A percentile compares a stretch with the other conserved stretches of the same genome.
Conservation (phyloP, 805 yeast species). For the Candida qinlingensis region DNA sequence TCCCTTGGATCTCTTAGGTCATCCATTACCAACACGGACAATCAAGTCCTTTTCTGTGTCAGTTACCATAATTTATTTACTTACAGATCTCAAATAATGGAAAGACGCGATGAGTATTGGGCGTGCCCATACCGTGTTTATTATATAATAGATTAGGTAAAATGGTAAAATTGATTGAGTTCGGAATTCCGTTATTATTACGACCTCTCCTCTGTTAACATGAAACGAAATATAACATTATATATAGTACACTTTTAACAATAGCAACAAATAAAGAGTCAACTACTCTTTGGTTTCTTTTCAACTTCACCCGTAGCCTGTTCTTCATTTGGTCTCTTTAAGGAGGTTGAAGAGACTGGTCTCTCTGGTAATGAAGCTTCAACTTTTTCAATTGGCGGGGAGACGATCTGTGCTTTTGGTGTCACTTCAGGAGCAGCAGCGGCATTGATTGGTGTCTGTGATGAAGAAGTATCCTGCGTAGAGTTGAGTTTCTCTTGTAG, state of each 20-base stretch:
- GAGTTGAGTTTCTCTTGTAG: constrained; percentile 23
- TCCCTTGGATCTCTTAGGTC: constrained; percentile 14
- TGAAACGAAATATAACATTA: background rate
- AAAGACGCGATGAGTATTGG: too few species aligned
- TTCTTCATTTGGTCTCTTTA: constrained; percentile 23
- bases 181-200: too few species aligned
- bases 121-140: background rate
- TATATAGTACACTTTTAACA: too few species aligned
- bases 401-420: background rate
- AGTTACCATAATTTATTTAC: background rate
- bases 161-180: too few species aligned
- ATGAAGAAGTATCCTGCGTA: background rate
- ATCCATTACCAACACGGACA: constrained; percentile 7
- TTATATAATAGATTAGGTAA: too few species aligned
- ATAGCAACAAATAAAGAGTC: background rate
- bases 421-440: background rate
- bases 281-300: constrained; percentile 21
- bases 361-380: constrained; percentile 14
- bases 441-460: background rate
- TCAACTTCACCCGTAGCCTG: constrained; percentile 28
- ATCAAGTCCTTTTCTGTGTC: background rate
- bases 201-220: background rate
- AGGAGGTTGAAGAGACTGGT: constrained; percentile 2
- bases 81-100: too few species aligned
- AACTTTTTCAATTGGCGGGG: constrained; percentile 5